Base-by-base conservation (phyloP, 1,139 yeast genomes). In the Taphrina wiesneri region DNA sequence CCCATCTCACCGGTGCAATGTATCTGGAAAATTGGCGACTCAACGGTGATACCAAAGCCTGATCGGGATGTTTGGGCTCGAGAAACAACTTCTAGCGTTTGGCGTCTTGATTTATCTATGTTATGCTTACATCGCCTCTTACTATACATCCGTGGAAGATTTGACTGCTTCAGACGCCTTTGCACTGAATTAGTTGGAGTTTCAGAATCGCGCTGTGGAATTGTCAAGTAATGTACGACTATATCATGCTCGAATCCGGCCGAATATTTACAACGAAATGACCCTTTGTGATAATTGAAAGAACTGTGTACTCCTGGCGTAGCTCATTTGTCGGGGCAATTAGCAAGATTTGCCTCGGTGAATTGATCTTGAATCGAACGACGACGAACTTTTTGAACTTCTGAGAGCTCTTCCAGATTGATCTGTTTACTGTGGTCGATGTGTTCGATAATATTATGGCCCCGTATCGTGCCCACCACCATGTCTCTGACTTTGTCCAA, bases 1-100 rank as follows among this genome's bases (percentile, higher is more conserved):
- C 64, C 6, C 46, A 39, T 32, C 46, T 60, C 25, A 39, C 57
- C 3, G 64, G 64, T 7, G 41, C 26, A 4, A 36, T 32, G 9
- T 60, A 60, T 39, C 57, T 60, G 23, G 64, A 49, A 19, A 53
- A 43, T 2, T 60, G 64, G 64, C 51, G 49, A 30, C 43, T 51
- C 13, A 41, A 60, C 32, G 56, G 47, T 15, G 54, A 52, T 15
- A 11, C 21, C 17, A 34, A 52, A 17, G 43, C 56, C 13, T 52
- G n/a, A 32, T 30, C 15, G n/a, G 4, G 6, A 41, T 7, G 5
- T 41, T n/a, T n/a, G 46, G 46, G 34, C 11, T 30, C 9, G 11
- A 30, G 34, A 30, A 30, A 30, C 11, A 30, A 6, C 34, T 6
- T 30, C 34, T 30, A 30, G 34, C 34, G 34, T 30, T 30, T 30